Evolutionary conservation across 2,329 filamentous ascomycete species (phyloP), one percentile per base, ranked within the genome.

Genomic region (Magnaporthales sp.): DNA sequence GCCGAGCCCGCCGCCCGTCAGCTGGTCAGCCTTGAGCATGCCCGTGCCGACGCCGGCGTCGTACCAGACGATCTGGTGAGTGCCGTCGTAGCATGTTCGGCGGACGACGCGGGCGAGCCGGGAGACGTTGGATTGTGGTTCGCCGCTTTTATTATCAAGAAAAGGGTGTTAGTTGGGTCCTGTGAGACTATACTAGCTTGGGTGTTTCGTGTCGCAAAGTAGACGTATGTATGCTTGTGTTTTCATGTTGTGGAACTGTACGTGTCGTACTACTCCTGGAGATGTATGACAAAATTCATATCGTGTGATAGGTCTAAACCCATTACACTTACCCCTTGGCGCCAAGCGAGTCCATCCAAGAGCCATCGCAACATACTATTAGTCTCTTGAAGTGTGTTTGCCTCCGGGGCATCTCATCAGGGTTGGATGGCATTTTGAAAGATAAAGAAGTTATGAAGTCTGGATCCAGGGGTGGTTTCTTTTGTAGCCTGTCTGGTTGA

Each of bases 1-100:
- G 5, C 75, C 75, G 65, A 77, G 75, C 0, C 72, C 70, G 3
- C 75, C 75, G 13, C 75, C 75, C 5, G 73, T 71, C 8, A 74
- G 67, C 62, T 70, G 69, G 66, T 77, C 75, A 0, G 75, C 8
- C 32, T 71, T 62, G 56, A 70, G 70, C 5, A 71, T 72, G 4
- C 72, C 71, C 19, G 70, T 76, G 29, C 75, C 75, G 0, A 77
- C 73, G 19, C 75, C 75, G 3, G 74, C 67, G 19, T 73, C 72
- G 66, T 77, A 77, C 66, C 71, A 71, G 65, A 75, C 73, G 30
- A 77, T 68, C 65, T 77, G 75, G 56, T 68, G 70, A 5, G 70
- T 70, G 38, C 73, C 73, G 46, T 73, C 70, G 24, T 67, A 68
- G 54, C 73, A 72, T 30, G 70, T 72, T 27, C 71, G 70, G 2